Conservation (phyloP, 2,329 filamentous ascomycete genomes). For the Penicillium sp. region DNA sequence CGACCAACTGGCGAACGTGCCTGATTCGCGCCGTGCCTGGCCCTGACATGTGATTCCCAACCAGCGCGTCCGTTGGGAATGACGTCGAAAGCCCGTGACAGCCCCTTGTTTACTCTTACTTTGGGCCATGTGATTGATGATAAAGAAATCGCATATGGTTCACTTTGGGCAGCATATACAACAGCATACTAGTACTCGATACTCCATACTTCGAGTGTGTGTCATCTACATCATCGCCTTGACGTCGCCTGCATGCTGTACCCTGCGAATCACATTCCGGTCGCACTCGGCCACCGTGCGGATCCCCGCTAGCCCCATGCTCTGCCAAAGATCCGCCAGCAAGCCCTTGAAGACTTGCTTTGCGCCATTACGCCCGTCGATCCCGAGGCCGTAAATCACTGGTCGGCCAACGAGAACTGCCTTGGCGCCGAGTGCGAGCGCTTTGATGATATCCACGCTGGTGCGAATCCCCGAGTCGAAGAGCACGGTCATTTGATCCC, state of each 20-base stretch:
- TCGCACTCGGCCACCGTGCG: constrained; percentile 38
- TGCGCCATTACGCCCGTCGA: constrained; percentile 59
- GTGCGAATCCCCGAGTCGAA: constrained; percentile 56
- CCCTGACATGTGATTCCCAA: constrained; percentile 21
- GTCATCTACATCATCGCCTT: constrained; percentile 36
- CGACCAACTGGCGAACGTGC: background rate
- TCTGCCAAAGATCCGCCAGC: constrained; percentile 58
- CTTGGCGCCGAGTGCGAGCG: constrained; percentile 58
- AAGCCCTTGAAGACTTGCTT: constrained; percentile 54
- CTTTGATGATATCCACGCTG: constrained; percentile 55
- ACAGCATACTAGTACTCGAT: background rate
- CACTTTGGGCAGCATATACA: background rate
- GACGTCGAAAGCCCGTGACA: constrained; percentile 7
- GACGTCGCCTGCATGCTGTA: constrained; percentile 40
- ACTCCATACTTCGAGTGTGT: background rate
- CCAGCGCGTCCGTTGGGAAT: constrained; percentile 15
- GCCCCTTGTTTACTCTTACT: background rate
- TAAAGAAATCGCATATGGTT: background rate
- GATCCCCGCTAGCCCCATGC: constrained; percentile 58
- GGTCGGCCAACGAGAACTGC: constrained; percentile 61
- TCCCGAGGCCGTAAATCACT: constrained; percentile 60
- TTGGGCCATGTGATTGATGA: background rate
- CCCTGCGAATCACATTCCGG: constrained; percentile 35
- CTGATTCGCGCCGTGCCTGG: background rate
- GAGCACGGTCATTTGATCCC: constrained; percentile 48